A percentile compares a stretch with the other conserved stretches of the same genome.
These are phyloP conservation scores for Glycine latifolia DNA, from an alignment of 306 rosid species.

Conservation along the genomic window DNA sequence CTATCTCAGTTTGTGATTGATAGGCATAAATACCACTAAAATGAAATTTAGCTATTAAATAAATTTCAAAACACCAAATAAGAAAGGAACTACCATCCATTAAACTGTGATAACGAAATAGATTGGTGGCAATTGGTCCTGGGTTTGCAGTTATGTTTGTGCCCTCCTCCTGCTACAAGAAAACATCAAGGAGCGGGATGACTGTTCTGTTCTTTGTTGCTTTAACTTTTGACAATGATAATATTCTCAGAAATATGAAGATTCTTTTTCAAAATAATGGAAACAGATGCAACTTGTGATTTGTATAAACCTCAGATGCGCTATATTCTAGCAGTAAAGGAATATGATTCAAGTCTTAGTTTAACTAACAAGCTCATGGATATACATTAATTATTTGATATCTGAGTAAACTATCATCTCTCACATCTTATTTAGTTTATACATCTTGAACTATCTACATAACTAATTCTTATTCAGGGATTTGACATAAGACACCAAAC, in stretches of 20 bases:
- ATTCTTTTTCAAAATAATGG: background rate
- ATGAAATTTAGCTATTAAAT: background rate
- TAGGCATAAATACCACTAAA: background rate
- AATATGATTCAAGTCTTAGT: background rate
- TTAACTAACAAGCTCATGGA: too few species aligned
- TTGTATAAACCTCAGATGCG: slow-evolving; percentile 6
- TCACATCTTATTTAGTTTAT: background rate
- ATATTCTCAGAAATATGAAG: background rate
- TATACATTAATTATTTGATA: background rate
- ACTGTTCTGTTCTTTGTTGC: background rate
- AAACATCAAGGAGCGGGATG: slow-evolving; percentile 16
- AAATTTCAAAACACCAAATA: background rate
- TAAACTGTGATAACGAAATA: slow-evolving; percentile 54
- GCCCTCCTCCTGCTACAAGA: slow-evolving; percentile 58
- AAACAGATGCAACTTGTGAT: background rate
- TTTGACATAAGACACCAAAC: background rate
- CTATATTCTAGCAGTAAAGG: background rate
- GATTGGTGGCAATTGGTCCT: slow-evolving; percentile 62
- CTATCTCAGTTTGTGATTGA: background rate
- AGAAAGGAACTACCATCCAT: slow-evolving; percentile 51
- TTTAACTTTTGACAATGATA: slow-evolving; percentile 1
- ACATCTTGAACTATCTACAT: background rate
- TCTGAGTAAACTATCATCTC: background rate
- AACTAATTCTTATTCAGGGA: background rate
- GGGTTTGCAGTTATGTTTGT: slow-evolving; percentile 64